These are phyloP conservation scores for Verbena officinalis DNA, from an alignment of 257 asterid genomes.

Conservation along the genomic window DNA sequence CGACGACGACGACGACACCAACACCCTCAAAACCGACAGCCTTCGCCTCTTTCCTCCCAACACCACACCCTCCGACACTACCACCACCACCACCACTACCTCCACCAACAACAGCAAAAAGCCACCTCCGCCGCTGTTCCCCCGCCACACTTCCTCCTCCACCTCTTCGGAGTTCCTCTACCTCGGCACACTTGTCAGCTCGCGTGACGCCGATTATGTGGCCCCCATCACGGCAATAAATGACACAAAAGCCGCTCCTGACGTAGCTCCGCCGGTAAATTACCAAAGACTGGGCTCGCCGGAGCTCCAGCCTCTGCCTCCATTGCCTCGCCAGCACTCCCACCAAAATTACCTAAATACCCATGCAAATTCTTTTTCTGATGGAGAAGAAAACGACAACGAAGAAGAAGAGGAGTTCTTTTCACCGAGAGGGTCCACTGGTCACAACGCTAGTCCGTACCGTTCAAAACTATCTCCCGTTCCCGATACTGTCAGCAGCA, in stretches of 20 bases:
- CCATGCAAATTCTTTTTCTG: slow-evolving; percentile 18
- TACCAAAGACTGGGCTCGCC: slow-evolving; percentile 72
- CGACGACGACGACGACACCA: slow-evolving; percentile 25
- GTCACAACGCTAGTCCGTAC: slow-evolving; percentile 39
- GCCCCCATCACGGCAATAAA: slow-evolving; percentile 11
- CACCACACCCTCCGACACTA: slow-evolving; percentile 50
- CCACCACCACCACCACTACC: slow-evolving; percentile 38
- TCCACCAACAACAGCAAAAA: slow-evolving; percentile 35
- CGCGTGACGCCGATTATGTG: slow-evolving; percentile 46
- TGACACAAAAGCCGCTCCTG: slow-evolving; percentile 31
- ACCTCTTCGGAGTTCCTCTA: slow-evolving; percentile 77
- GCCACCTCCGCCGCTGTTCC: slow-evolving; percentile 47
- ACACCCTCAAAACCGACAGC: slow-evolving; percentile 51
- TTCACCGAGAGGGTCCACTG: slow-evolving; percentile 67
- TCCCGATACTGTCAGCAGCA: neutral
- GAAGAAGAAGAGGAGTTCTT: slow-evolving; percentile 58
- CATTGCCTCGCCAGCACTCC: slow-evolving; percentile 71
- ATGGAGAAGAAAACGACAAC: slow-evolving; percentile 38
- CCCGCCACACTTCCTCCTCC: slow-evolving; percentile 54
- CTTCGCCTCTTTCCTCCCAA: slow-evolving; percentile 71
- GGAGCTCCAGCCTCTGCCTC: slow-evolving; percentile 91
- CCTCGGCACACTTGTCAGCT: slow-evolving; percentile 70
- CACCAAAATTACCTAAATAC: slow-evolving; percentile 32
- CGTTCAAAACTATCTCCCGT: slow-evolving; percentile 30
- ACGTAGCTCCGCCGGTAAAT: slow-evolving; percentile 17